Evolutionary conservation across 1,284 basidiomycete genomes (phyloP).

Genomic region (Pseudozyma thailandica): DNA sequence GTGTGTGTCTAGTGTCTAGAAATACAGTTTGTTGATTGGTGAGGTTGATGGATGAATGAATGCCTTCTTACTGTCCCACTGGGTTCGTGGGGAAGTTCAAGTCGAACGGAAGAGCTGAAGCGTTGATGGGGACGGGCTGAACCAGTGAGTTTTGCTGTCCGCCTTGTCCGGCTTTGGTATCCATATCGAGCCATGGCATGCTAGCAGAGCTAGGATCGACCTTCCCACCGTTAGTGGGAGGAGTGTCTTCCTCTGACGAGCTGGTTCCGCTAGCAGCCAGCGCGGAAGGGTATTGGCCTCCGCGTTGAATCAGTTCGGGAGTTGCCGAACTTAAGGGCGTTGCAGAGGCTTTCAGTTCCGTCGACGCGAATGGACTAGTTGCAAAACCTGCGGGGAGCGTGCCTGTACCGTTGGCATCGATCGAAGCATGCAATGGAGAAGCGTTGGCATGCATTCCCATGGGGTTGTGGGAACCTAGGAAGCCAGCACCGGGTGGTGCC

Average conservation of each 20-base stretch:
- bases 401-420: background rate
- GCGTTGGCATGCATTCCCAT: constrained; percentile 16
- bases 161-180: constrained; percentile 1
- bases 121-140: constrained; percentile 26
- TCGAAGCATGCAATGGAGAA: constrained; percentile 10
- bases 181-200: constrained; percentile 2
- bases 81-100: constrained; percentile 15
- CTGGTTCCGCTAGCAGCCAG: constrained; percentile 17
- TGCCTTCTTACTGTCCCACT: background rate
- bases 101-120: constrained; percentile 22
- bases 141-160: constrained; percentile 3
- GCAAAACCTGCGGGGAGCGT: constrained; percentile 2
- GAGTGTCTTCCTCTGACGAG: constrained; percentile 42
- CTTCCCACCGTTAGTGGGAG: constrained; percentile 8
- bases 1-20: too few species aligned
- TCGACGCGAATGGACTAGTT: background rate
- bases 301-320: constrained; percentile 22
- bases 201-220: constrained; percentile 7
- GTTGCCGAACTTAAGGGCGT: constrained; percentile 32
- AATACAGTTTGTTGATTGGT: constrained; percentile 28
- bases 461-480: constrained; percentile 1
- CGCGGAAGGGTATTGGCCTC: background rate
- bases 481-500: constrained; percentile 7
- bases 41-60: background rate
- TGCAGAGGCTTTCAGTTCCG: constrained; percentile 14